These are phyloP conservation scores for Heracleum sosnowskyi DNA, from an alignment of 129 eudicot genomes.

Conservation along the genomic window DNA sequence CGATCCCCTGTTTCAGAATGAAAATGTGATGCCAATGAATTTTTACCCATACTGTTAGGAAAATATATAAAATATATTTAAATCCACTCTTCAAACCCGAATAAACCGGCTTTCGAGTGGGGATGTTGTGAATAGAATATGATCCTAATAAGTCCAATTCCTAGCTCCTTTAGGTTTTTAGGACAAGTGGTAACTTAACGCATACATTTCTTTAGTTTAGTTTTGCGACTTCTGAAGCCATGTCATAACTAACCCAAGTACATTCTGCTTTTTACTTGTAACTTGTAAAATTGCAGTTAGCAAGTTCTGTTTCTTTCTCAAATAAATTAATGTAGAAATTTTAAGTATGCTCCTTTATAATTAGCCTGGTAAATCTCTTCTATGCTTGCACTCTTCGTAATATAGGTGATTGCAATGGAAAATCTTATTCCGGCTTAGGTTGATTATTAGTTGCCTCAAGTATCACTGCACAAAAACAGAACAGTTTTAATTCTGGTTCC, in stretches of 20 bases:
- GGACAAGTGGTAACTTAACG: too few relatives aligned
- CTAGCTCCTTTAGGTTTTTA: too few relatives aligned
- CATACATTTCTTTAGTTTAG: too few relatives aligned
- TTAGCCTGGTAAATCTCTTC: not conserved
- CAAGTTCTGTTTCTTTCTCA: not conserved
- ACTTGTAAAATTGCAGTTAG: not conserved
- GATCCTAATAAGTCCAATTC: too few relatives aligned
- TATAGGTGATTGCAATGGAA: not conserved
- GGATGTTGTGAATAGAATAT: too few relatives aligned
- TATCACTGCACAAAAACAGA: not conserved
- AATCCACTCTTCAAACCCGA: too few relatives aligned
- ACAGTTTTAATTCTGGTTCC: not conserved
- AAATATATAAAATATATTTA: too few relatives aligned
- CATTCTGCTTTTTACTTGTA: too few relatives aligned
- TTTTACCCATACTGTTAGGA: not conserved
- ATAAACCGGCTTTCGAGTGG: too few relatives aligned
- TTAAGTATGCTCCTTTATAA: not conserved
- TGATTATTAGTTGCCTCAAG: not conserved
- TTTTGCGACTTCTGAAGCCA: too few relatives aligned
- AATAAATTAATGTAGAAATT: too few relatives aligned
- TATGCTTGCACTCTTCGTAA: not conserved
- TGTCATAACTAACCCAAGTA: too few relatives aligned
- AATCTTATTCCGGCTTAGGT: not conserved
- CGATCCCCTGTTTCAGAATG: not conserved
- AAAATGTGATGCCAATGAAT: not conserved